These are phyloP conservation scores for Lolium rigidum DNA, from an alignment of 176 grass and related monocot genomes.

Conservation along the genomic window DNA sequence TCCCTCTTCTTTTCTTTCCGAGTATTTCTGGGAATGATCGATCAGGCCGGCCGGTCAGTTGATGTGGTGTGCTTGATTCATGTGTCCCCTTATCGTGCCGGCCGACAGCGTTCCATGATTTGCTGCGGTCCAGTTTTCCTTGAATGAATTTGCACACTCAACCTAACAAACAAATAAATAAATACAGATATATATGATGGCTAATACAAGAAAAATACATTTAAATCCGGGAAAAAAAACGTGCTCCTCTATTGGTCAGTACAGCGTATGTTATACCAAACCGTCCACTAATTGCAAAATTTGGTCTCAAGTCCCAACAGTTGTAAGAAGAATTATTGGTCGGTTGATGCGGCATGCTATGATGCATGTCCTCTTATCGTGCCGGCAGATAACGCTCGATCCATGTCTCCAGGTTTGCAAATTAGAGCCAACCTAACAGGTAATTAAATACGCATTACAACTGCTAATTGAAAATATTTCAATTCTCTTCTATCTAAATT, in stretches of 20 bases:
- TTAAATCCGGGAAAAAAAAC: background rate
- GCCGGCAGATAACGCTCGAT: too few relatives aligned
- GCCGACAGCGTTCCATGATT: slow-evolving; percentile 29
- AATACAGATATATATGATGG: background rate
- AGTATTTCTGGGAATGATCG: slow-evolving; percentile 28
- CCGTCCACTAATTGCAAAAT: background rate
- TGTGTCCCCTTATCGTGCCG: slow-evolving; percentile 38
- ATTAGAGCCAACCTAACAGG: too few relatives aligned
- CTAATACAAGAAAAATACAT: background rate
- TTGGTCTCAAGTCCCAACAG: background rate
- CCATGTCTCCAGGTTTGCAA: too few relatives aligned
- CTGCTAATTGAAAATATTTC: too few relatives aligned
- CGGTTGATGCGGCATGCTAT: too few relatives aligned
- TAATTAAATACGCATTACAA: too few relatives aligned
- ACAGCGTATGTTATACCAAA: background rate
- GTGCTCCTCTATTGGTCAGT: background rate
- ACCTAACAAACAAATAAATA: background rate
- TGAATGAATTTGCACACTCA: background rate
- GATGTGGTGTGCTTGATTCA: background rate
- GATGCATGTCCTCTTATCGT: too few relatives aligned
- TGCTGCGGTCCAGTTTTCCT: background rate
- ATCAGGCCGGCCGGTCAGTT: too few relatives aligned
- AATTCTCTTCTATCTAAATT: too few relatives aligned
- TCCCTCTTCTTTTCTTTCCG: background rate
- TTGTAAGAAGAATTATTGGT: background rate